Percentiles rank a stretch among this genome's conserved stretches.
phyloP scores from a whole-genome alignment of 352 stramenopile genomes.

The Globisporangium emineosum region DNA sequence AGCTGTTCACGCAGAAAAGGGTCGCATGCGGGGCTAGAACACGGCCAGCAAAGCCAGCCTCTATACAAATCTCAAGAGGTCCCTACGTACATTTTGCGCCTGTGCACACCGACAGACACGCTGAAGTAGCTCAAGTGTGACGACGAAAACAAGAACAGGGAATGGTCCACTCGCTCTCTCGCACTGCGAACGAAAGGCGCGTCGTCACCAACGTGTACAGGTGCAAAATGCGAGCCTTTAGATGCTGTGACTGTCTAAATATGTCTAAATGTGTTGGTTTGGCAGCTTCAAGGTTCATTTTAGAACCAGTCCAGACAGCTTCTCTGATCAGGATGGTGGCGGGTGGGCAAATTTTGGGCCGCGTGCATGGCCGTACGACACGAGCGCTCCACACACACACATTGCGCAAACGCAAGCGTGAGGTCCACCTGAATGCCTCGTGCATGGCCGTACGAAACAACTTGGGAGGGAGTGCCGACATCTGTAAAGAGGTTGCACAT shows the following conservation, averaged over 20 bases:
- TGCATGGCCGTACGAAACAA: constrained; percentile 8
- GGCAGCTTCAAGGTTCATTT: background rate
- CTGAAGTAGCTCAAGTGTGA: background rate
- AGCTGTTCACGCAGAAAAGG: background rate
- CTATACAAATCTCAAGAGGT: background rate
- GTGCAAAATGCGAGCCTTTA: too few relatives aligned
- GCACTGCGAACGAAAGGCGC: background rate
- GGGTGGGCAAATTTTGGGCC: background rate
- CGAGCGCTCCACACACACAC: background rate
- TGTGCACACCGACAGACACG: background rate
- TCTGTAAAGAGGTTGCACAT: background rate
- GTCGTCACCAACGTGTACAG: too few relatives aligned
- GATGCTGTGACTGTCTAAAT: too few relatives aligned
- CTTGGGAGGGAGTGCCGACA: background rate
- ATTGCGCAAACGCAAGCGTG: background rate
- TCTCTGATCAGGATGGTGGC: background rate
- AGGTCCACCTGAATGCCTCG: background rate
- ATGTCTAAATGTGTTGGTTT: too few relatives aligned
- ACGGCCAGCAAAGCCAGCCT: background rate
- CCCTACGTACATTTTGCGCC: background rate
- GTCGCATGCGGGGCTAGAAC: background rate
- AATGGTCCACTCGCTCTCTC: too few relatives aligned
- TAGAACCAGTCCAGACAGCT: background rate
- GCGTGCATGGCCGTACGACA: constrained; percentile 5
- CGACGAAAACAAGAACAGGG: background rate